Evolutionary conservation across 106 monocot species (phyloP).

Genomic region (Dioscorea dumetorum): DNA sequence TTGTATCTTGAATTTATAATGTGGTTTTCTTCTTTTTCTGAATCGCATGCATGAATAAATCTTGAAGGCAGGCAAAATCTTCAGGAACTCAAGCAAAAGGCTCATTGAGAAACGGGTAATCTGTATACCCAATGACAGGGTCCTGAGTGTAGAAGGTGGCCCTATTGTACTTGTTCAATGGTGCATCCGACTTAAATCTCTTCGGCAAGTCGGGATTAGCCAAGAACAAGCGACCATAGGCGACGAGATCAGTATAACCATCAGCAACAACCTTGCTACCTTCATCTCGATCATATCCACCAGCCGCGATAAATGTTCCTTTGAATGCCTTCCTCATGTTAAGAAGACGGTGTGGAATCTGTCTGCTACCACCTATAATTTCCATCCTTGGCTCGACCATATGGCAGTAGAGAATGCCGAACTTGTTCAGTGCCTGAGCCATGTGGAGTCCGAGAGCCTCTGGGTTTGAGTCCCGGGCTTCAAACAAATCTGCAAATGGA

Average conservation of each 20-base stretch:
- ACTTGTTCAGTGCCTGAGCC: slow-evolving; percentile 13
- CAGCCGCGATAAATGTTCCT: slow-evolving; percentile 21
- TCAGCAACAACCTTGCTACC: slow-evolving; percentile 19
- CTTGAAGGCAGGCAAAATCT: too few relatives aligned
- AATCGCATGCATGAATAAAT: too few relatives aligned
- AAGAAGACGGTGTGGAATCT: slow-evolving; percentile 12
- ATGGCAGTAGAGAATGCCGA: slow-evolving; percentile 21
- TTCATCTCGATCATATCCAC: slow-evolving; percentile 37
- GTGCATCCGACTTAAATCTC: slow-evolving; percentile 19
- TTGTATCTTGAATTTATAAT: too few relatives aligned
- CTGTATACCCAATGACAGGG: slow-evolving; percentile 26
- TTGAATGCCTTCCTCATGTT: slow-evolving; percentile 20
- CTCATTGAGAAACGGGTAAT: slow-evolving; percentile 26
- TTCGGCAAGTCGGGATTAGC: slow-evolving; percentile 24
- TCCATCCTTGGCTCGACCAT: slow-evolving; percentile 28
- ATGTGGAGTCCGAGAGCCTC: slow-evolving; percentile 16
- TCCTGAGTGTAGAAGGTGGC: slow-evolving; percentile 17
- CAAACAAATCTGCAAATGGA: slow-evolving; percentile 13
- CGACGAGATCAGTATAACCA: slow-evolving; percentile 24
- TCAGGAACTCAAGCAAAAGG: neutral
- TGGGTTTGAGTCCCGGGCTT: slow-evolving; percentile 21
- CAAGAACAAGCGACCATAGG: slow-evolving; percentile 24
- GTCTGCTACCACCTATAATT: slow-evolving; percentile 1
- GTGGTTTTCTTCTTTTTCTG: too few relatives aligned
- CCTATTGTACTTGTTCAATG: slow-evolving; percentile 23